Percentiles rank a stretch among this genome's conserved stretches.
Evolutionary conservation across 1,139 yeast genomes (phyloP).

Genomic region (Scheffersomyces titani): DNA sequence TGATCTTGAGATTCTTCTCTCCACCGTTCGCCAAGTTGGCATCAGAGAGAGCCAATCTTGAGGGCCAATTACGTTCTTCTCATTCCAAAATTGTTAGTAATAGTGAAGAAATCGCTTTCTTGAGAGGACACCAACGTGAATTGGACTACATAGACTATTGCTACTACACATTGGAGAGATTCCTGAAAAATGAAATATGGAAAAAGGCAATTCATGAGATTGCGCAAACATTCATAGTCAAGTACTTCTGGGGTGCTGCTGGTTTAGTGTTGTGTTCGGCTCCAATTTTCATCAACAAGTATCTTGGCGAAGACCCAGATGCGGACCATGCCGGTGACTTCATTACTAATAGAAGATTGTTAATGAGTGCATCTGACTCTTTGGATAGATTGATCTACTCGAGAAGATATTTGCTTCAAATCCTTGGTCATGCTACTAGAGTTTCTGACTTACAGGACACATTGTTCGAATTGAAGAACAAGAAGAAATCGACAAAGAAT

Average conservation of each 20-base stretch:
- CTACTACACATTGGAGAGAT: conserved; percentile 79
- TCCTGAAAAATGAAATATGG: conserved; percentile 75
- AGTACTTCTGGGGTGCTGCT: conserved; percentile 95
- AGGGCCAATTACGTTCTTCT: conserved; percentile 80
- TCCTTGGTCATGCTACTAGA: conserved; percentile 81
- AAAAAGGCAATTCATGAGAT: conserved; percentile 73
- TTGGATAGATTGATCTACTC: conserved; percentile 85
- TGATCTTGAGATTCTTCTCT: conserved; percentile 69
- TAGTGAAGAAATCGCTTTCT: conserved; percentile 84
- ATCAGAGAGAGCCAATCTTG: conserved; percentile 74
- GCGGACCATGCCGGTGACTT: conserved; percentile 70
- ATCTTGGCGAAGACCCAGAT: conserved; percentile 49
- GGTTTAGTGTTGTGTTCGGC: conserved; percentile 87
- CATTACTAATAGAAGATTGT: conserved; percentile 85
- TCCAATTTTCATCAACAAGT: conserved; percentile 77
- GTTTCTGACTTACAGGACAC: conserved; percentile 70
- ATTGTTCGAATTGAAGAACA: conserved; percentile 51
- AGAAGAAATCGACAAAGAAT: conserved; percentile 29
- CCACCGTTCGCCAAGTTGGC: conserved; percentile 91
- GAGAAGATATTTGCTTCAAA: conserved; percentile 80
- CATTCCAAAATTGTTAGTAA: conserved; percentile 81
- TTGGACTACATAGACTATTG: conserved; percentile 75
- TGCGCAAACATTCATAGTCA: conserved; percentile 82
- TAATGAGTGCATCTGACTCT: conserved; percentile 85
- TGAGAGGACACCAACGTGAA: conserved; percentile 81